Evolutionary conservation across 441 rosid genomes (phyloP).

Genomic region (Croton setiger): DNA sequence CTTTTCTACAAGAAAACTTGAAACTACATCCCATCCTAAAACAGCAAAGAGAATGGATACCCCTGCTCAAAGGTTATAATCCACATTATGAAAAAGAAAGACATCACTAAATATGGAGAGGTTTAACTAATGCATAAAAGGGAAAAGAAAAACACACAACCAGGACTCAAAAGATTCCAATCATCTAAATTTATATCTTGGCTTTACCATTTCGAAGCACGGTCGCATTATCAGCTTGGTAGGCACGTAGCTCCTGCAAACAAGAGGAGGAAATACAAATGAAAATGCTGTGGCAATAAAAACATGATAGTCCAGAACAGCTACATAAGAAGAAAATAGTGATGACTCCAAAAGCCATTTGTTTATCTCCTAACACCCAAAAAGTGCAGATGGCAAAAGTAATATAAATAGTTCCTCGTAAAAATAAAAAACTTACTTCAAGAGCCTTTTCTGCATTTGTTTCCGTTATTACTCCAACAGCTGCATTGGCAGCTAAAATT

Average conservation of each 20-base stretch:
- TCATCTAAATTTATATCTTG: background rate
- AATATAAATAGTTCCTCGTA: background rate
- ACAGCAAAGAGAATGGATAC: background rate
- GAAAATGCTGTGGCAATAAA: background rate
- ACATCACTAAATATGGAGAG: background rate
- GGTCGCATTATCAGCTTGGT: slow-evolving; percentile 97
- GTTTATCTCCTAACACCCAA: background rate
- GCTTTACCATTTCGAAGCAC: slow-evolving; percentile 80
- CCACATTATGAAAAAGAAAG: background rate
- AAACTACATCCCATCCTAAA: background rate
- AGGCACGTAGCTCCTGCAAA: slow-evolving; percentile 89
- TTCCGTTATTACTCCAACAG: slow-evolving; percentile 97
- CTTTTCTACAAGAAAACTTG: background rate
- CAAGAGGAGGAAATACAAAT: slow-evolving; percentile 21
- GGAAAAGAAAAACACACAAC: slow-evolving; percentile 7
- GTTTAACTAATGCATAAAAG: background rate
- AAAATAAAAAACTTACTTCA: slow-evolving; percentile 47
- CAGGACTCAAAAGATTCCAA: background rate
- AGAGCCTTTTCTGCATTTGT: slow-evolving; percentile 99
- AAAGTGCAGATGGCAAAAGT: background rate
- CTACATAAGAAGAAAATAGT: background rate
- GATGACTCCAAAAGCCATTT: background rate
- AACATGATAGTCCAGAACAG: background rate
- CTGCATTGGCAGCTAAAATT: slow-evolving; percentile 99
- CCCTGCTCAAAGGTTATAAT: background rate